A percentile compares a stretch with the other conserved stretches of the same genome.
Evolutionary conservation across 1,139 yeast genomes (phyloP).

Genomic region (Yamadazyma buinensis): DNA sequence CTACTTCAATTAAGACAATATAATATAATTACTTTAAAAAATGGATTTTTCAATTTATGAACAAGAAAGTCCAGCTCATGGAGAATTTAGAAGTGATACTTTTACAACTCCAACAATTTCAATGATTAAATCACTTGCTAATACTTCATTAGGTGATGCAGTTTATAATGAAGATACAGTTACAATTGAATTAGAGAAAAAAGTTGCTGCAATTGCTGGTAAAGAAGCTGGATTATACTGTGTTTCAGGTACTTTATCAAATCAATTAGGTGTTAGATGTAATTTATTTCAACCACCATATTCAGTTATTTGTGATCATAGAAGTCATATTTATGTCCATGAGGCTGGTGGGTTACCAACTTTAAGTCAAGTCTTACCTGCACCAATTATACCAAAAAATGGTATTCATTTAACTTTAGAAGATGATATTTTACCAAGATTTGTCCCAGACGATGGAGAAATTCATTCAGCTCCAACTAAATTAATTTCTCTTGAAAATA

Average conservation of each 20-base stretch:
- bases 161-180: conserved; percentile 82
- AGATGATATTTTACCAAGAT: conserved; percentile 57
- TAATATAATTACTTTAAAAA: no score
- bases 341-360: conserved; percentile 94
- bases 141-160: conserved; percentile 70
- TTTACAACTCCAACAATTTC: conserved; percentile 85
- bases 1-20: no score
- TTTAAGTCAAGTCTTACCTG: conserved; percentile 88
- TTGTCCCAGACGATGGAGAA: conserved; percentile 75
- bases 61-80: conserved; percentile 30
- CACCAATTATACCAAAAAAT: conserved; percentile 73
- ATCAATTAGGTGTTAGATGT: conserved; percentile 80
- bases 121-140: conserved; percentile 45
- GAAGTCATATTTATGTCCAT: conserved; percentile 78
- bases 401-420: conserved; percentile 77
- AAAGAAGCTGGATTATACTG: conserved; percentile 82
- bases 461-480: conserved; percentile 88
- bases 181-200: conserved; percentile 61
- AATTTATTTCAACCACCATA: conserved; percentile 84
- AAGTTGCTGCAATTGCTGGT: conserved; percentile 70
- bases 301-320: conserved; percentile 75
- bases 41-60: conserved; percentile 13
- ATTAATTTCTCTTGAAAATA: conserved; percentile 81
- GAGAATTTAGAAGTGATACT: conserved; percentile 81
- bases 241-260: conserved; percentile 87